Base-by-base conservation (phyloP, 306 rosid genomes). In the Cucurbita maxima region DNA sequence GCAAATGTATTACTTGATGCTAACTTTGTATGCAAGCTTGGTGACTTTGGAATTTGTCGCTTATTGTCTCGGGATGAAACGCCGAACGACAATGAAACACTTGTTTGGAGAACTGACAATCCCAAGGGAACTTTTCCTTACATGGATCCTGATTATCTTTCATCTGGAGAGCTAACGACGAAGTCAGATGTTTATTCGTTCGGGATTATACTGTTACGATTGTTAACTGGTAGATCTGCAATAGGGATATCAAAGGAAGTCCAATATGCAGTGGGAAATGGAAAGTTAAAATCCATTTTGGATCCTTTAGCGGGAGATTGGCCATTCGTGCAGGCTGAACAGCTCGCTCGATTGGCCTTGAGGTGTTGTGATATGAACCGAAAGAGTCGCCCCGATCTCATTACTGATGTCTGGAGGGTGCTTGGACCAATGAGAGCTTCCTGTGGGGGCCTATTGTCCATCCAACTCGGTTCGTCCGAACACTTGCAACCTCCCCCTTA, bases 251-350 rank as follows among this genome's bases (percentile, higher is more conserved):
- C 38, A 44, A 82, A 84, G 81, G 91, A 83, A 34, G 91, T 94
- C 77, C 73, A 86, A 68, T 64, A 25, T 70, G 88, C 86, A 53
- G 72, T 91, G 72, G 83, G 79, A 41, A 60, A 69, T 50, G 90
- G 97, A 81, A 83, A 83, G 22, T 72, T 94, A 63, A 69, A 82
- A 66, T 75, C 77, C 19, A 56, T 89, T 55, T 75, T 94, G 79
- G 99, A 94, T 88, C 92, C 96, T 64, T 87, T 87, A 79, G 97
- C 92, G n/a, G 99, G 99, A 77, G 91, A 86, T 22, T 91, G 97
- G 99, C 97, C 97, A 18, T 70, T 89, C 76, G 92, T 76, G 64
- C 82, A 77, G 77, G 97, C 92, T 10, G 90, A 85, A 64, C 83
- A 85, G 76, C 79, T 91, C 77, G 76, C 82, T 88, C 76, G 61